A percentile compares a stretch with the other conserved stretches of the same genome.
Conservation (phyloP, 1,284 basidiomycete genomes). For the Ustilago shanxiensis region DNA sequence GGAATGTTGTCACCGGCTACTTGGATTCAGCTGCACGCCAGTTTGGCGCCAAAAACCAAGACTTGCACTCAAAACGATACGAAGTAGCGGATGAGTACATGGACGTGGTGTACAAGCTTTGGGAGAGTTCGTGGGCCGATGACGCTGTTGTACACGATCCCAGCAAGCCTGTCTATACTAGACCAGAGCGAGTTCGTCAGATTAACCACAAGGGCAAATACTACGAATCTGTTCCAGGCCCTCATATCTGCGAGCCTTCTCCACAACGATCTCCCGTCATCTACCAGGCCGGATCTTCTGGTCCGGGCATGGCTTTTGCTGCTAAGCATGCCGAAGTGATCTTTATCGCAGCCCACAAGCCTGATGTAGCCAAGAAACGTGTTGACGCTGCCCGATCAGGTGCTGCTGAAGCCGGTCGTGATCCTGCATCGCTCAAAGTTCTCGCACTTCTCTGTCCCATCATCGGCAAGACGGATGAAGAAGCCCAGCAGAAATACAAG, state of each 20-base stretch:
- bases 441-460: conserved; percentile 65
- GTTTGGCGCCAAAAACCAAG: conserved; percentile 61
- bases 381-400: conserved; percentile 59
- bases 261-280: conserved; percentile 69
- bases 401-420: conserved; percentile 59
- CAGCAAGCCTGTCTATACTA: conserved; percentile 50
- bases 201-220: conserved; percentile 69
- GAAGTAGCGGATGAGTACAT: conserved; percentile 65
- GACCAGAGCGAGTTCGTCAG: conserved; percentile 62
- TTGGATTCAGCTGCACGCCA: conserved; percentile 68
- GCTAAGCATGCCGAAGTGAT: conserved; percentile 70
- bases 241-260: conserved; percentile 69
- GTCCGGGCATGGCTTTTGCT: conserved; percentile 67
- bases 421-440: conserved; percentile 65
- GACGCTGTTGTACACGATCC: conserved; percentile 65
- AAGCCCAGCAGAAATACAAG: conserved; percentile 64
- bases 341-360: conserved; percentile 68
- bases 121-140: conserved; percentile 70
- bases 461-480: conserved; percentile 65
- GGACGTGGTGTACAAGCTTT: conserved; percentile 70
- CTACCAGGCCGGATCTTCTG: conserved; percentile 69
- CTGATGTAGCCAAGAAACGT: conserved; percentile 60
- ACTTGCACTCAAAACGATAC: conserved; percentile 62
- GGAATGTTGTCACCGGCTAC: conserved; percentile 71
- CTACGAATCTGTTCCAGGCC: conserved; percentile 66